Percentiles rank a stretch among this genome's conserved stretches.
Evolutionary conservation across 306 rosid genomes (phyloP).

Genomic region (Hylodesmum podocarpum): DNA sequence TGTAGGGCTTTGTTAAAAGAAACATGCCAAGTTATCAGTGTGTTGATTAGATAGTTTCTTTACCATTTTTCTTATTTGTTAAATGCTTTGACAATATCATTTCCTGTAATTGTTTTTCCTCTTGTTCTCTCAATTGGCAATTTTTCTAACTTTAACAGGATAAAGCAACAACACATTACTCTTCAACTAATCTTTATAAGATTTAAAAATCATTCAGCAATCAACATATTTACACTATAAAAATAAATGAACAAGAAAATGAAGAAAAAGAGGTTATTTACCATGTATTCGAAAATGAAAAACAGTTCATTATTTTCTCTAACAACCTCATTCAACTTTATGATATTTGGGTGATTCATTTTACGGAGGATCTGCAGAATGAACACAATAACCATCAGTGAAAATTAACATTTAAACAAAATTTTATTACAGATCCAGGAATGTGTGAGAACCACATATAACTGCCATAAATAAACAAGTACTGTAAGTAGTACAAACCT

Average conservation of each 20-base stretch:
- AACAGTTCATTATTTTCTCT: constrained; percentile 74
- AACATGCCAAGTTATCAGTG: background rate
- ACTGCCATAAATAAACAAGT: background rate
- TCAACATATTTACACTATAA: background rate
- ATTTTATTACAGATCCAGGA: constrained; percentile 16
- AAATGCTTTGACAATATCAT: background rate
- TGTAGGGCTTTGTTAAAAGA: background rate
- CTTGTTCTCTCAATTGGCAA: constrained; percentile 9
- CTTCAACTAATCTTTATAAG: background rate
- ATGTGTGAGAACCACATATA: constrained; percentile 8
- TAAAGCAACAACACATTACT: constrained; percentile 8
- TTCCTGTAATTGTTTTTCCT: constrained; percentile 7
- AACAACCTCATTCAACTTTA: constrained; percentile 79
- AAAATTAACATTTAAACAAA: constrained; percentile 17
- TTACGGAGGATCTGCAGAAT: constrained; percentile 65
- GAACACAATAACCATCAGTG: constrained; percentile 31
- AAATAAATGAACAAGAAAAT: background rate
- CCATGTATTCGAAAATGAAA: constrained; percentile 87
- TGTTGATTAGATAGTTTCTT: constrained; percentile 4
- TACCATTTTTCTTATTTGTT: constrained; percentile 4
- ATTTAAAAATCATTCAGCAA: background rate
- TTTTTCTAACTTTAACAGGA: constrained; percentile 1
- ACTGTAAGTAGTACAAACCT: constrained; percentile 48
- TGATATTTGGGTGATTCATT: constrained; percentile 77
- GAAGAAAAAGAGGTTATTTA: constrained; percentile 31